These are phyloP conservation scores for Ceratocystis ficicola DNA, from an alignment of 2,329 filamentous ascomycete genomes.

Conservation along the genomic window DNA sequence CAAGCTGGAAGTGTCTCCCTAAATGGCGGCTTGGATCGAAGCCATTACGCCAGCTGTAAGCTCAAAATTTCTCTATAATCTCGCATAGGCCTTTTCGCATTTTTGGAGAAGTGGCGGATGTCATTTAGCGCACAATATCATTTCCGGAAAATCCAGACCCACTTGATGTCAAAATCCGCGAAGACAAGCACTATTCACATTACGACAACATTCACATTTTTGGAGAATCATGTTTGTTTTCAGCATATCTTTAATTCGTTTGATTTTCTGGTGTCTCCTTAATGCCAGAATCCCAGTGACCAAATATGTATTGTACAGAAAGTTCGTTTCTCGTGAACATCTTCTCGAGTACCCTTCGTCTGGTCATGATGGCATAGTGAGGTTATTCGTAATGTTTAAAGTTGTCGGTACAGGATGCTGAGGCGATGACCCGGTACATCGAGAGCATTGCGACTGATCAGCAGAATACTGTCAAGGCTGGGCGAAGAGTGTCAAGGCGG, in stretches of 20 bases:
- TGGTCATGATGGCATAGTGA: slow-evolving; percentile 5
- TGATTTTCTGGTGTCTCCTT: slow-evolving; percentile 16
- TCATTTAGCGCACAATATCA: background rate
- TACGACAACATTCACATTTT: background rate
- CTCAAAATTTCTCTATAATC: background rate
- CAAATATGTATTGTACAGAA: slow-evolving; percentile 17
- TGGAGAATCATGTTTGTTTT: background rate
- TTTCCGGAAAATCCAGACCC: background rate
- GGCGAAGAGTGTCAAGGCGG: slow-evolving; percentile 19
- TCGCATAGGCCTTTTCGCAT: background rate
- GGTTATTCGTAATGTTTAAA: slow-evolving; percentile 3
- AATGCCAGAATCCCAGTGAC: slow-evolving; percentile 20
- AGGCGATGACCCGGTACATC: slow-evolving; percentile 3
- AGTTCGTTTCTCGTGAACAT: slow-evolving; percentile 20
- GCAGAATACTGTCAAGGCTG: slow-evolving; percentile 10
- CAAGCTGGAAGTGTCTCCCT: background rate
- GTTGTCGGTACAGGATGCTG: slow-evolving; percentile 11
- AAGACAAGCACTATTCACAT: background rate
- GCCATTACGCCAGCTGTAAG: background rate
- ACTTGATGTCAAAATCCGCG: background rate
- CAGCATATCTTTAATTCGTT: slow-evolving; percentile 11
- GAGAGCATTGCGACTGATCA: background rate
- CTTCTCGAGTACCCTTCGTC: slow-evolving; percentile 19
- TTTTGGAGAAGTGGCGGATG: background rate
- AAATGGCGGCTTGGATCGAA: background rate